Conservation (phyloP, 2,329 filamentous ascomycete species). For the Chaetoscypha palmicola region DNA sequence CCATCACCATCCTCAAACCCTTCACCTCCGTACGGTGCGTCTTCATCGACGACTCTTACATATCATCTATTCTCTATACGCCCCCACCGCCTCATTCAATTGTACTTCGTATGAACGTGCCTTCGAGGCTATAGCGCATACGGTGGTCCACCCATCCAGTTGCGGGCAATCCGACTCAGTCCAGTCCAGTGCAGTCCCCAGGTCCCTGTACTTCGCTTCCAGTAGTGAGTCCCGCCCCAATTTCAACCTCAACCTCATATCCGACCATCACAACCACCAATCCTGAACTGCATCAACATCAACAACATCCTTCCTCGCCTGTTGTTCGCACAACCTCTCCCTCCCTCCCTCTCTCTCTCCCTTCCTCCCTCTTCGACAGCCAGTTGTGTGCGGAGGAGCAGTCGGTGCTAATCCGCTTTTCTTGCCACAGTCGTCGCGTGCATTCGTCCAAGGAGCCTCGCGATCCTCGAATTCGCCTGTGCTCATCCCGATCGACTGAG, state of each 20-base stretch:
- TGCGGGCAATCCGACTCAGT: not conserved
- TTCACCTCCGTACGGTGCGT: not conserved
- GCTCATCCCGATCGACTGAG: conserved; percentile 7
- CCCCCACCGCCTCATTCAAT: not conserved
- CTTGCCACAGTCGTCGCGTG: conserved; percentile 23
- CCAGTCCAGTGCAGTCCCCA: not conserved
- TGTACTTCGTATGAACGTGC: conserved; percentile 1
- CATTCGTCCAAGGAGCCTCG: conserved; percentile 7
- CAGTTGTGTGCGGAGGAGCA: not conserved
- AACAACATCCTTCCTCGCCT: not conserved
- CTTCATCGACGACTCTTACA: not conserved
- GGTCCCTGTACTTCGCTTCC: conserved; percentile 6
- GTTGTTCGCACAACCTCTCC: not conserved
- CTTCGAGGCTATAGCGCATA: not conserved
- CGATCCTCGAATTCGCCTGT: not conserved
- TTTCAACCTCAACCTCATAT: conserved; percentile 10
- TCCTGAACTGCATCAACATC: conserved; percentile 1
- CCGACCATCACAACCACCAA: not conserved
- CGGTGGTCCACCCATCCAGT: too few relatives aligned
- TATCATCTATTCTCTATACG: not conserved
- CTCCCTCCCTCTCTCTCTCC: not conserved
- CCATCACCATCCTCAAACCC: not conserved
- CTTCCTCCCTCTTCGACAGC: too few relatives aligned
- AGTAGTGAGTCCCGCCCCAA: conserved; percentile 5
- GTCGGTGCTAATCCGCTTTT: conserved; percentile 9